Evolutionary conservation across 139 green algal genomes (phyloP), one percentile per base, ranked within the genome.

Genomic region (Chlorella vulgaris): DNA sequence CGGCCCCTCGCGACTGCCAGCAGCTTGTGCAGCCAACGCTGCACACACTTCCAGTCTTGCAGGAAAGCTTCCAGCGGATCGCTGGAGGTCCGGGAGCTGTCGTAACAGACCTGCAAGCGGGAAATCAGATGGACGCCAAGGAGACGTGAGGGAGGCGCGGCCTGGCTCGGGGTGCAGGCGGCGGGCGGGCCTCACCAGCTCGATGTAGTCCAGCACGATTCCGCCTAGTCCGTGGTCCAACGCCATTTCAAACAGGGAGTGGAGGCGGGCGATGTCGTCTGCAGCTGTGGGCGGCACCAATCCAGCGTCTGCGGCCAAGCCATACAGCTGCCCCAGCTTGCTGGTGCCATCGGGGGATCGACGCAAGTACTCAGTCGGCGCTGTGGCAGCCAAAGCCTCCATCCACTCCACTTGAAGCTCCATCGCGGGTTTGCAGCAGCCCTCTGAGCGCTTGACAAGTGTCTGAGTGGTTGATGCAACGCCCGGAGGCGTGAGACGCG

Each of bases 121-220:
- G n/a, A n/a, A n/a, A n/a, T n/a, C n/a, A n/a, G n/a, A n/a, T n/a
- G n/a, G n/a, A n/a, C 0, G 36, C n/a, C 39, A 66, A 7, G 40
- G n/a, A 33, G 29, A 2, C 7, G 73, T 15, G 47, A 58, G 2
- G 51, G 31, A 4, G 3, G 55, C n/a, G 47, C 8, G 47, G 6
- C 26, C 7, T 8, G 19, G 69, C 13, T 4, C 2, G 6, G 19
- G 43, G 28, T 42, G 42, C 42, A 62, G n/a, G 42, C 28, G n/a
- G n/a, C n/a, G 10, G 8, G 40, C 28, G 31, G 15, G 43, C n/a
- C 2, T 80, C 4, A 94, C 90, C 66, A 91, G 85, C 19, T 85
- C 81, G 0, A 94, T 81, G 67, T 93, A 94, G 50, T 93, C 91
- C 2, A 89, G 55, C 8, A 92, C 78, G 67, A 90, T 76, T 40